A percentile compares a stretch with the other conserved stretches of the same genome.
phyloP scores from a whole-genome alignment of 2,329 filamentous ascomycete species.

The Alternaria sp. region DNA sequence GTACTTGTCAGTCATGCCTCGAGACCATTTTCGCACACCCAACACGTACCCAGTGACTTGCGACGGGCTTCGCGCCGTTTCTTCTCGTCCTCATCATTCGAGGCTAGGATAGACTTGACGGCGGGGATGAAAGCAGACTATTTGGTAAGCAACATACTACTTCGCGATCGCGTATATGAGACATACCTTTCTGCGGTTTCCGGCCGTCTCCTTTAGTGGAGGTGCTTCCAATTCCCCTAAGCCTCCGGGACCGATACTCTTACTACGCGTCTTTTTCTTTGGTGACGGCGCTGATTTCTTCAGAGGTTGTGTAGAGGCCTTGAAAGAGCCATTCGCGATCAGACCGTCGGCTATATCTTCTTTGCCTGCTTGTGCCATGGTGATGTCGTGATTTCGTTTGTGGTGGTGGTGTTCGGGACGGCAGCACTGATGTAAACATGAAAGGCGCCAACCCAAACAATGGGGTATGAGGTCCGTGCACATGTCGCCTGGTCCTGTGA shows the following conservation, averaged over 20 bases:
- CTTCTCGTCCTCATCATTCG: constrained; percentile 64
- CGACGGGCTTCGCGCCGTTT: constrained; percentile 86
- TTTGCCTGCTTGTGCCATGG: constrained; percentile 62
- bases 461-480: constrained; percentile 12
- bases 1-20: constrained; percentile 20
- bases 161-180: neutral
- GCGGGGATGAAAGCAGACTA: constrained; percentile 59
- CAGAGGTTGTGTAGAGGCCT: constrained; percentile 37
- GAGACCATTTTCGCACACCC: neutral
- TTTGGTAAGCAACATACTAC: constrained; percentile 25
- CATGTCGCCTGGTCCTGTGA: constrained; percentile 14
- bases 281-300: constrained; percentile 24
- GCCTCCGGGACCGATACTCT: constrained; percentile 93
- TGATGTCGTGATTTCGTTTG: constrained; percentile 19
- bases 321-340: constrained; percentile 39
- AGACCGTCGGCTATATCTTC: constrained; percentile 69
- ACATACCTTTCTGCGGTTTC: constrained; percentile 81
- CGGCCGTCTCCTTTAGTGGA: constrained; percentile 72
- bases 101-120: constrained; percentile 65
- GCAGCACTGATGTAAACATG: constrained; percentile 20
- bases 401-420: constrained; percentile 14
- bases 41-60: constrained; percentile 76
- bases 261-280: constrained; percentile 72
- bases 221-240: constrained; percentile 89
- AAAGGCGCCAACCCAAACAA: constrained; percentile 22